These are phyloP conservation scores for Aspergillus incahuasiensis DNA, from an alignment of 495 filamentous ascomycete genomes.

Conservation along the genomic window DNA sequence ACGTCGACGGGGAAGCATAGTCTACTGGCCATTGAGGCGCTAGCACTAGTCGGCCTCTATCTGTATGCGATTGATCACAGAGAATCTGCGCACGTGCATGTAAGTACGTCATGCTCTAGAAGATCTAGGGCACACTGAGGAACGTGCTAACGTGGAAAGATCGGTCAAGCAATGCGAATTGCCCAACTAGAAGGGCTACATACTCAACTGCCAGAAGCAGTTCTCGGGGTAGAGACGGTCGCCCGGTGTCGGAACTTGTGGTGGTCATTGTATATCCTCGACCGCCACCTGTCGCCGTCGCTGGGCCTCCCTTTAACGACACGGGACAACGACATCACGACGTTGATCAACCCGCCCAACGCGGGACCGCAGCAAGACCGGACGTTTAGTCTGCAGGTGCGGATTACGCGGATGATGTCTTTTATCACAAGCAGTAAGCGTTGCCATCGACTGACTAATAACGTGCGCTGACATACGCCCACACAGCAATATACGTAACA, in stretches of 20 bases:
- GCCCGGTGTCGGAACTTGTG: constrained; percentile 32
- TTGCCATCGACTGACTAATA: too few relatives aligned
- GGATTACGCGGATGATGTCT: constrained; percentile 26
- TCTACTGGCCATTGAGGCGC: constrained; percentile 28
- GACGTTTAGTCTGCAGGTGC: constrained; percentile 30
- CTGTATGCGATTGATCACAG: constrained; percentile 34
- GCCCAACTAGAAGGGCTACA: constrained; percentile 34
- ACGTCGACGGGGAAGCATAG: constrained; percentile 24
- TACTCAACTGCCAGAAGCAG: constrained; percentile 32
- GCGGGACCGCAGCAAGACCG: constrained; percentile 16
- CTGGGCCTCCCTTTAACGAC: constrained; percentile 31
- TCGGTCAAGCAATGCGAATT: constrained; percentile 37
- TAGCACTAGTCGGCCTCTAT: constrained; percentile 31
- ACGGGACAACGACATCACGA: constrained; percentile 33
- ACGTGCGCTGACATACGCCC: not conserved
- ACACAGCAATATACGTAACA: constrained; percentile 22
- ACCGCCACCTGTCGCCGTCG: constrained; percentile 33
- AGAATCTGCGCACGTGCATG: constrained; percentile 29
- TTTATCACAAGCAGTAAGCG: constrained; percentile 22
- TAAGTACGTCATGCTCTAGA: too few relatives aligned
- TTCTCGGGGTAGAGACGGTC: constrained; percentile 24
- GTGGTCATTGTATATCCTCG: constrained; percentile 38
- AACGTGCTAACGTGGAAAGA: too few relatives aligned
- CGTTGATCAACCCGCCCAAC: constrained; percentile 20
- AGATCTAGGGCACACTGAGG: too few relatives aligned